Evolutionary conservation across 208 protist genomes (phyloP), one percentile per base, ranked within the genome.

Genomic region (Angomonas deanei): DNA sequence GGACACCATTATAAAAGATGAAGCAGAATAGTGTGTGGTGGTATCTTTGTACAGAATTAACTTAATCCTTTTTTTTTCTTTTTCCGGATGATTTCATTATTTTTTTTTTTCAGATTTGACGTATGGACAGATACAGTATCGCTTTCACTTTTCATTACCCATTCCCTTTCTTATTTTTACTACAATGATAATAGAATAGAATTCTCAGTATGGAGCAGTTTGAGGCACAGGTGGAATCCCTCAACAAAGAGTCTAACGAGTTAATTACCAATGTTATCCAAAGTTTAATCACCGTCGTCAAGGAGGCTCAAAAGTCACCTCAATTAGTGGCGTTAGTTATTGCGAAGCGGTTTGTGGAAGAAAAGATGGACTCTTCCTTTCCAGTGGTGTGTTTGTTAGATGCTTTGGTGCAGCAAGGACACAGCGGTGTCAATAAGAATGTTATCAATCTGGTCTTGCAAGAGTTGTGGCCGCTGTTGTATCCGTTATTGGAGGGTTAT

Each of bases 371-470:
- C 24, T 48, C 27, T 11, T 73, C 70, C 55, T 94, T 81, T 70
- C 82, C 88, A 5, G 74, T 88, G 13, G 67, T 94, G 28, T 94
- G 84, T 36, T 61, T 91, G 26, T 24, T 94, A 1, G 88, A 94
- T 36, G 79, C 80, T 0, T 72, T 82, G 60, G 53, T 63, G 55
- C 48, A 66, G 3, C 19, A 32, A n/a, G 50, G 47, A 57, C 30
- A 46, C 59, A 27, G 36, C 47, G 61, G 39, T 26, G n/a, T 49
- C 24, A 68, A 70, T 47, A 62, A 65, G 52, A 57, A n/a, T 24
- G 63, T 64, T 24, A 64, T 72, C 39, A 36, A 33, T 31, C 60
- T 70, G 1, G 76, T 86, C n/a, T 58, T 92, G 21, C 52, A 67
- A 19, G 80, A 76, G 46, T 76, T 92, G 17, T 89, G 79, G 82